Base-by-base conservation (phyloP, 2,329 filamentous ascomycete genomes). In the Tolypocladium inflatum region DNA sequence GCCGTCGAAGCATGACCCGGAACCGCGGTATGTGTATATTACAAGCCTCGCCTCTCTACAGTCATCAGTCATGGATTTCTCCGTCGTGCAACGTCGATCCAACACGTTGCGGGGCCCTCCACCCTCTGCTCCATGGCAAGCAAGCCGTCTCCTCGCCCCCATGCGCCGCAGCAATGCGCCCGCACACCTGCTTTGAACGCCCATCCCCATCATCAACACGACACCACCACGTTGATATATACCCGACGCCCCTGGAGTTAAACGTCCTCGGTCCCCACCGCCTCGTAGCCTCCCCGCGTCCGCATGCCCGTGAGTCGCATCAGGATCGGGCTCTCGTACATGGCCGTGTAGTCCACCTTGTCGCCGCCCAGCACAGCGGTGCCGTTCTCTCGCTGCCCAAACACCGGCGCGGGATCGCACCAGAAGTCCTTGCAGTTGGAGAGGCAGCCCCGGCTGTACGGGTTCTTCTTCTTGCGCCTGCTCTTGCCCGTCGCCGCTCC, bases 341-440 rank as follows among this genome's bases (percentile, higher is more conserved):
- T 84, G 58, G 82, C 83, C 23, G 89, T 89, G 72, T 97, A 99
- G 74, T 97, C 91, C 53, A 99, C 84, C 43, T 81, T 76, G 66
- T 89, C 81, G 2, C 94, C 93, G 17, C 86, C 90, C 9, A 99
- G 75, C 70, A 91, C 76, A 0, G 89, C 91, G 50, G 80, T 80
- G 15, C 92, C 92, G 55, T 83, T 87, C 66, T 90, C 85, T 59
- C 88, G 82, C 65, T 80, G 84, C 13, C 88, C 85, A 70, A 96
- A 93, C 21, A 96, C 72, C 0, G 93, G 89, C 2, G 89, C 87
- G 2, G 90, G 85, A 69, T 97, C 94, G 67, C 89, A 93, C 91
- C 92, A 97, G 71, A 99, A 99, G 73, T 99, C 95, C 63, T 84
- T 88, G 74, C 94, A 99, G 70, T 99, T 99, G 59, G 86, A 83